Conservation (phyloP, 2,329 filamentous ascomycete species). For the Fonsecaea pugnacius region DNA sequence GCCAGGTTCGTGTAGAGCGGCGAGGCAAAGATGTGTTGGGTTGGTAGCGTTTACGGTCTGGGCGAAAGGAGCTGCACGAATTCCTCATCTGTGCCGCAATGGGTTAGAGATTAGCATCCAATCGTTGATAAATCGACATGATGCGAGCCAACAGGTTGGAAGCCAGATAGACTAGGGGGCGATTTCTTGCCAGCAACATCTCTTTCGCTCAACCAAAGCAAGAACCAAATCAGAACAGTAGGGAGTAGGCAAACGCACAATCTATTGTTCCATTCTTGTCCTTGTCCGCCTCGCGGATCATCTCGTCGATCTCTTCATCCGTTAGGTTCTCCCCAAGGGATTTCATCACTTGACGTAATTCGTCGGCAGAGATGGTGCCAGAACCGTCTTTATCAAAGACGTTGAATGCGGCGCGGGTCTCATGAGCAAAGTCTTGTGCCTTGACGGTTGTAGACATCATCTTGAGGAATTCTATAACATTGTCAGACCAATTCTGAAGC, state of each 20-base stretch:
- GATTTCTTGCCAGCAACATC: neutral
- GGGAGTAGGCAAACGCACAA: conserved; percentile 51
- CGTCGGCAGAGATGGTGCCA: conserved; percentile 66
- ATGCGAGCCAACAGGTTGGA: neutral
- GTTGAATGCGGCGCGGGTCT: conserved; percentile 67
- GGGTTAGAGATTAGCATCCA: neutral
- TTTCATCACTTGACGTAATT: conserved; percentile 67
- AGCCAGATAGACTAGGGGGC: neutral
- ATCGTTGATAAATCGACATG: neutral
- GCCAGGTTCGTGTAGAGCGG: neutral
- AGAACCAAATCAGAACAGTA: neutral
- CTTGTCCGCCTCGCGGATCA: conserved; percentile 68
- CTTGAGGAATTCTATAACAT: conserved; percentile 62
- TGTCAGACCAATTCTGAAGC: neutral
- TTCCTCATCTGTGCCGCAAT: conserved; percentile 34
- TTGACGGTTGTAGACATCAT: conserved; percentile 69
- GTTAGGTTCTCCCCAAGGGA: conserved; percentile 68
- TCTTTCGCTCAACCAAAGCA: neutral
- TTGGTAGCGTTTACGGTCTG: conserved; percentile 21
- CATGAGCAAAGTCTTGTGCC: conserved; percentile 65
- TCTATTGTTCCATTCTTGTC: conserved; percentile 68
- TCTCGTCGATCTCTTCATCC: conserved; percentile 67
- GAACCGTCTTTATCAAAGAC: conserved; percentile 70
- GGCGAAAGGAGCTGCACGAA: conserved; percentile 38
- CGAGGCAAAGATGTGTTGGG: too few relatives aligned